phyloP scores from a whole-genome alignment of 345 rosid species.

The Barbarea vulgaris region DNA sequence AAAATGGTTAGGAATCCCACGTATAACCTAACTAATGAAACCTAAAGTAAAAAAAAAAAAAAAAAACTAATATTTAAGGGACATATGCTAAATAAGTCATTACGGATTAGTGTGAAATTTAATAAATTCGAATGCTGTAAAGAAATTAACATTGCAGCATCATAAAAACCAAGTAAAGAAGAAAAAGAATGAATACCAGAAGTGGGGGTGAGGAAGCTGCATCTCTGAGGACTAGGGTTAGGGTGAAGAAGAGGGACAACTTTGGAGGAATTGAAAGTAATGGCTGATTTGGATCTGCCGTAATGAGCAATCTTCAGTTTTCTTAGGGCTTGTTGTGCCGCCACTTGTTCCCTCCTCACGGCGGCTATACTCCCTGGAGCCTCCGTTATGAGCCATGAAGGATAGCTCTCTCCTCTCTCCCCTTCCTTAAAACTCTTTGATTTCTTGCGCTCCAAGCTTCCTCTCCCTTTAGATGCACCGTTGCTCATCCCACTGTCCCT shows the following conservation, averaged over 20 bases:
- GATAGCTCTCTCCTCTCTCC: conserved; percentile 30
- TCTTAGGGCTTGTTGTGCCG: conserved; percentile 55
- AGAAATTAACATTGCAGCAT: not conserved
- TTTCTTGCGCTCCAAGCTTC: conserved; percentile 41
- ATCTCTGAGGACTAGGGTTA: conserved; percentile 47
- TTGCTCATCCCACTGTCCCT: conserved; percentile 27
- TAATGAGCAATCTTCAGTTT: conserved; percentile 62
- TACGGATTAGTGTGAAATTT: not conserved
- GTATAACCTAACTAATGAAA: not conserved
- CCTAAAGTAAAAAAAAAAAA: not conserved
- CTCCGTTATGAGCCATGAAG: conserved; percentile 42
- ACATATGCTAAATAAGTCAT: too few relatives aligned
- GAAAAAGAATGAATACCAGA: conserved; percentile 47
- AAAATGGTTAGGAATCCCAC: not conserved
- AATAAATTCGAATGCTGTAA: not conserved
- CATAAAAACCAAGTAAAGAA: not conserved
- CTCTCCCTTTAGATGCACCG: conserved; percentile 20
- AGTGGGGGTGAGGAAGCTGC: conserved; percentile 69
- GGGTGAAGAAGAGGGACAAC: conserved; percentile 33
- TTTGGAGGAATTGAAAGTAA: conserved; percentile 30
- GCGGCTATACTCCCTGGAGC: conserved; percentile 76
- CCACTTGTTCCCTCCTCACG: conserved; percentile 62
- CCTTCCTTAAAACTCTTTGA: conserved; percentile 42
- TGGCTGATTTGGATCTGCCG: conserved; percentile 60
- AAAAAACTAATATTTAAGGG: not conserved